Conservation (phyloP, 2,329 filamentous ascomycete species). For the Alternaria incomplexa region DNA sequence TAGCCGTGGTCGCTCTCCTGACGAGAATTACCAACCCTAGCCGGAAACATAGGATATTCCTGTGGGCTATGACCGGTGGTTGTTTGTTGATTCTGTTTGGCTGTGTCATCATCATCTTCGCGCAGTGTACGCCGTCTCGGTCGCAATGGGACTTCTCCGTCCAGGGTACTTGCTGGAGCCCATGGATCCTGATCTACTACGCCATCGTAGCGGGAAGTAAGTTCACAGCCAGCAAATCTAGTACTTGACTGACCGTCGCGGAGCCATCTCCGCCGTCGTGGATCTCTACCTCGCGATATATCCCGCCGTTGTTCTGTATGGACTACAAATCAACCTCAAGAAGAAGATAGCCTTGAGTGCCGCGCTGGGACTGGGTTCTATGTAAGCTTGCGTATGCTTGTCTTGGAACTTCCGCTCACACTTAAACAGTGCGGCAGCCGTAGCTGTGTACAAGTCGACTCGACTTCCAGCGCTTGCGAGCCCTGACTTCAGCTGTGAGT, state of each 20-base stretch:
- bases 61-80: background rate
- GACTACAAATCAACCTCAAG: background rate
- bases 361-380: background rate
- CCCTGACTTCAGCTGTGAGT: background rate
- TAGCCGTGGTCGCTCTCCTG: background rate
- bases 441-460: background rate
- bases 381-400: background rate
- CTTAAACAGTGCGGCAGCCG: background rate
- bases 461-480: background rate
- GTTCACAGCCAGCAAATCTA: background rate
- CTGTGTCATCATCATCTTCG: background rate
- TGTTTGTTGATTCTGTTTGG: background rate
- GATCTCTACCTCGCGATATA: constrained; percentile 1
- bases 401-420: background rate
- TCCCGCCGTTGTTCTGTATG: background rate
- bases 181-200: background rate
- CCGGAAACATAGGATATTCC: background rate
- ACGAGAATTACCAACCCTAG: background rate
- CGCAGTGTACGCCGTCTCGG: background rate
- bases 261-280: background rate
- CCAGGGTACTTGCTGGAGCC: background rate
- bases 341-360: background rate
- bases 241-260: background rate
- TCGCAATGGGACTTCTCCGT: background rate
- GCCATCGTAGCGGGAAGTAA: background rate